Base-by-base conservation (phyloP, 768 basidiomycete species). In the Sutorius australiensis region DNA sequence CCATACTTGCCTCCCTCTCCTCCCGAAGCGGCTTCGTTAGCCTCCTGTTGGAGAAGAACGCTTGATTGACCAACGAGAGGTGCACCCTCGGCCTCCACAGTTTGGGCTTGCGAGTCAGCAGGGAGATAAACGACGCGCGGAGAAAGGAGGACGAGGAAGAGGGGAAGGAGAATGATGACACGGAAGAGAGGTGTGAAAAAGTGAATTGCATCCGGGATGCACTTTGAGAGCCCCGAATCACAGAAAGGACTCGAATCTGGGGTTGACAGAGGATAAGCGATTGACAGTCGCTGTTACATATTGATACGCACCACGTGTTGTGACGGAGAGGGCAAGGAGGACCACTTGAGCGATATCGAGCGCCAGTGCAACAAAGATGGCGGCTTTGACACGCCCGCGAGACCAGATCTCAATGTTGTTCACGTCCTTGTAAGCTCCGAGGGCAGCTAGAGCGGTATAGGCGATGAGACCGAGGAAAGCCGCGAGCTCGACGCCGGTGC, bases 351-450 rank as follows among this genome's bases (percentile, higher is more conserved):
- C 77, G 30, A 85, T 68, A 63, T 92, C 91, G 48, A 87, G 64
- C 6, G 65, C 72, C 42, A 89, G 67, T 11, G 86, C 77, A 40
- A 77, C 56, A 17, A 79, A 66, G 32, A 88, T 69, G 40, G 81
- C 77, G 7, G 73, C 41, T 65, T 77, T 87, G 60, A 89, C 67
- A 43, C 82, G 77, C 55, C 66, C 80, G 60, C 81, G 64, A 32
- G 75, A 77, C 88, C 87, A 90, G 16, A 89, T 81, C 36, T 81
- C 75, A 33, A 84, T 77, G 33, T 86, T 86, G 30, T 81, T 78
- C 50, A 87, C 73, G 56, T 89, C 89, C 69, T 92, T 90, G 81
- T 83, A 91, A 12, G 87, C 78, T 9, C 90, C 90, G 40, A 90
- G 72, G 10, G 83, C 82, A 13, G 89, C 86, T 45, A 92, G 73